Evolutionary conservation across 2,329 filamentous ascomycete genomes (phyloP).

Genomic region (Plectosphaerella sp.): DNA sequence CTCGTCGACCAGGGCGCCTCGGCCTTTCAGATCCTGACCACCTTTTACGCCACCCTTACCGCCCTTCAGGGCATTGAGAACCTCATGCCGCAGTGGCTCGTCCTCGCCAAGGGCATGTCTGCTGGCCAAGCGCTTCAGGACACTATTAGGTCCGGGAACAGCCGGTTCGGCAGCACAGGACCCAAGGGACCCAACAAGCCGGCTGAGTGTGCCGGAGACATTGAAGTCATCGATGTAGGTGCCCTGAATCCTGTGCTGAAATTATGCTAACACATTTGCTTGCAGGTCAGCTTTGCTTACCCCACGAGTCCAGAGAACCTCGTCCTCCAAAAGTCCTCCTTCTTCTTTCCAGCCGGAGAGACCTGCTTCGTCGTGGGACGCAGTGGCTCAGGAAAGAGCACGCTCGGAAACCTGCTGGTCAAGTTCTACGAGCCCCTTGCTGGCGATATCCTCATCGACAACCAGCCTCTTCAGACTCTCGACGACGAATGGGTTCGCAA

Average conservation of each 20-base stretch:
- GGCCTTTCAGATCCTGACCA: conserved; percentile 69
- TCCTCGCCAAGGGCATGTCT: conserved; percentile 73
- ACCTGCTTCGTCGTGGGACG: conserved; percentile 78
- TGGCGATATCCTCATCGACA: conserved; percentile 69
- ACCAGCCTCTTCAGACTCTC: conserved; percentile 53
- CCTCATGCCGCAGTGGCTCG: conserved; percentile 70
- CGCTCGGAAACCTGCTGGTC: conserved; percentile 73
- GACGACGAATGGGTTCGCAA: conserved; percentile 68
- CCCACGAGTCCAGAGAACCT: conserved; percentile 59
- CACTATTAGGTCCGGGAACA: conserved; percentile 7
- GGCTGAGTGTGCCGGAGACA: conserved; percentile 54
- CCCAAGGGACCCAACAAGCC: conserved; percentile 25
- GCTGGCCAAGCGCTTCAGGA: conserved; percentile 58
- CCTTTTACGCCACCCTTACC: conserved; percentile 78
- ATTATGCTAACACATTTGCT: conserved; percentile 8
- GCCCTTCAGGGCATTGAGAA: conserved; percentile 72
- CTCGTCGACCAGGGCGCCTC: conserved; percentile 59
- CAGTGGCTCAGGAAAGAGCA: conserved; percentile 92
- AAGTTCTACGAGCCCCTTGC: conserved; percentile 66
- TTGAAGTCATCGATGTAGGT: conserved; percentile 65
- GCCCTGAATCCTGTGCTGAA: background rate
- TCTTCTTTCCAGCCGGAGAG: conserved; percentile 68
- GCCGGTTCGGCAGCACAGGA: conserved; percentile 13
- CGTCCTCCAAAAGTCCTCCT: conserved; percentile 56
- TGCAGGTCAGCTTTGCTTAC: conserved; percentile 76